A percentile compares a stretch with the other conserved stretches of the same genome.
Conservation (phyloP, 768 basidiomycete genomes). For the Kondoa subrosea region DNA sequence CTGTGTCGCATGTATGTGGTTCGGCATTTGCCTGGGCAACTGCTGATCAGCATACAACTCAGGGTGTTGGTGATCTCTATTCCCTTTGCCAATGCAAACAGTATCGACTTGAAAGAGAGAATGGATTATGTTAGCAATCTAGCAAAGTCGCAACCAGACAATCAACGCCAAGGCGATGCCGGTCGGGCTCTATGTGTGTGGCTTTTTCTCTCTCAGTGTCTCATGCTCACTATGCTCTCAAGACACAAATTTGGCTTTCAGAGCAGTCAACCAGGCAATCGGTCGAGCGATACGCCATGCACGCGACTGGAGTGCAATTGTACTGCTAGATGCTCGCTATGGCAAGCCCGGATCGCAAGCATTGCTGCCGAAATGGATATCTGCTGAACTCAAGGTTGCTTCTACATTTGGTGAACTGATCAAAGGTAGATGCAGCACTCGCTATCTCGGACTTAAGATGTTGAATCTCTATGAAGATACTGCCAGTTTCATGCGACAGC, state of each 20-base stretch:
- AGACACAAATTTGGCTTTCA: slow-evolving; percentile 29
- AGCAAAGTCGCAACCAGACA: slow-evolving; percentile 30
- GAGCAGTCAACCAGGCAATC: slow-evolving; percentile 89
- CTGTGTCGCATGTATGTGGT: slow-evolving; percentile 31
- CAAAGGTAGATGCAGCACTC: too few relatives aligned
- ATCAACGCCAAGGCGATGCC: slow-evolving; percentile 47
- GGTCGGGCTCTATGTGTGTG: slow-evolving; percentile 75
- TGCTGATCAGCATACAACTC: slow-evolving; percentile 36
- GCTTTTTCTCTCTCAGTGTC: slow-evolving; percentile 20
- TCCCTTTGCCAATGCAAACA: slow-evolving; percentile 82
- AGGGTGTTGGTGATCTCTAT: slow-evolving; percentile 62
- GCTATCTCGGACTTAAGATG: too few relatives aligned
- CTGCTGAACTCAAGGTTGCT: slow-evolving; percentile 36
- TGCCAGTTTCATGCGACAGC: too few relatives aligned
- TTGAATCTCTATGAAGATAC: too few relatives aligned
- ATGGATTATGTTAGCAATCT: slow-evolving; percentile 67
- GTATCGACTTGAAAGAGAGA: slow-evolving; percentile 73
- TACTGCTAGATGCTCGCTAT: slow-evolving; percentile 76
- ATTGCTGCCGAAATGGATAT: slow-evolving; percentile 71
- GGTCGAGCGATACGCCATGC: slow-evolving; percentile 85
- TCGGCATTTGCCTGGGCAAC: not conserved
- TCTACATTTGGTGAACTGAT: not conserved
- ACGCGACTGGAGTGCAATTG: slow-evolving; percentile 75
- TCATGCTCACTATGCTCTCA: slow-evolving; percentile 51
- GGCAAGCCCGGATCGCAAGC: slow-evolving; percentile 46